Conservation (phyloP, 2,329 filamentous ascomycete genomes). For the Fusarium protoensiforme region DNA sequence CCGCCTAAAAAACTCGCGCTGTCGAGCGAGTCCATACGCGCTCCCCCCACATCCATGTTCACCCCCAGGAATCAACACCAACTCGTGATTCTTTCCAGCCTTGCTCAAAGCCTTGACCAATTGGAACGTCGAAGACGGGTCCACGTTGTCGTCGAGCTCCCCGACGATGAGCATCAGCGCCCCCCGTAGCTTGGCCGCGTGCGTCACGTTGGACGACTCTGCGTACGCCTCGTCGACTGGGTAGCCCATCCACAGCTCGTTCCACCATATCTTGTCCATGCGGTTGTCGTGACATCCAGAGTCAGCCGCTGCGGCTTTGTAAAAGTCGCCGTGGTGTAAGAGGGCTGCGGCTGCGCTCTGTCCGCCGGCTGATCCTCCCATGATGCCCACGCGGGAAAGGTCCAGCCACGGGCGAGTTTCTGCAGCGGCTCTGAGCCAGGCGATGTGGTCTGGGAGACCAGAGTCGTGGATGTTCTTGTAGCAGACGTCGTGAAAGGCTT, state of each 20-base stretch:
- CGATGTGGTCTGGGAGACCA: slow-evolving; percentile 45
- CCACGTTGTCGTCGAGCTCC: slow-evolving; percentile 44
- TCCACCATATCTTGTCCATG: slow-evolving; percentile 47
- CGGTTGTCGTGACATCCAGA: slow-evolving; percentile 47
- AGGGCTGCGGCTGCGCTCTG: slow-evolving; percentile 44
- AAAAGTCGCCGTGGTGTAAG: slow-evolving; percentile 44
- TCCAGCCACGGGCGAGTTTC: slow-evolving; percentile 44
- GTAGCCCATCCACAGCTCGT: slow-evolving; percentile 48
- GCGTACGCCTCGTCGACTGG: slow-evolving; percentile 45
- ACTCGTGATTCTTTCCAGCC: slow-evolving; percentile 44
- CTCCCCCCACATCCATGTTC: slow-evolving; percentile 29
- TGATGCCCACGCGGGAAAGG: slow-evolving; percentile 42
- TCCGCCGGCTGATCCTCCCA: slow-evolving; percentile 45
- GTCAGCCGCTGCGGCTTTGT: slow-evolving; percentile 42
- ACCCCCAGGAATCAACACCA: slow-evolving; percentile 42
- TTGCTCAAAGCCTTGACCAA: slow-evolving; percentile 41
- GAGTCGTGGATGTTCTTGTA: slow-evolving; percentile 45
- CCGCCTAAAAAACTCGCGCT: slow-evolving; percentile 28
- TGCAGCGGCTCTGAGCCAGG: slow-evolving; percentile 44
- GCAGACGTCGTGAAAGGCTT: slow-evolving; percentile 45
- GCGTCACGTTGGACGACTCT: slow-evolving; percentile 42
- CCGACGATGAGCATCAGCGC: slow-evolving; percentile 45
- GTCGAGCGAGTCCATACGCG: slow-evolving; percentile 31
- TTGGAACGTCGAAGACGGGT: slow-evolving; percentile 45
- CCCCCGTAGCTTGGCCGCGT: slow-evolving; percentile 43